Base-by-base conservation (phyloP, 306 rosid species). In the Calophaca sinica region DNA sequence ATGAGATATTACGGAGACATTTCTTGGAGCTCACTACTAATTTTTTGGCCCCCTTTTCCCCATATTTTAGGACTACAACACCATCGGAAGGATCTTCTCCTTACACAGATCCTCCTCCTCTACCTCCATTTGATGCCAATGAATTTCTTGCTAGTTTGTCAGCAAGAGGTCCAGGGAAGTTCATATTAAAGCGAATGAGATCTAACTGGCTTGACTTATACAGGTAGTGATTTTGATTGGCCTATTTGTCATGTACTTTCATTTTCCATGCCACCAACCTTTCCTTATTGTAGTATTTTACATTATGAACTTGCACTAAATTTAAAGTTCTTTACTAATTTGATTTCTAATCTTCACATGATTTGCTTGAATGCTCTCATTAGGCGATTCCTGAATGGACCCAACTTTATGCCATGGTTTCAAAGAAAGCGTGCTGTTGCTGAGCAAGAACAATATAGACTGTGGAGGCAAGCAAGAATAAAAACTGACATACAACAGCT, bases 31-130 rank as follows among this genome's bases (percentile, higher is more conserved):
- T 93, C 61, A 91, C 96, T 26, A 93, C 92, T 70, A 93, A 91
- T 60, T 89, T 93, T 80, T 83, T 91, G 96, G 98, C 98, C 0
- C 97, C 98, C 69, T 93, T 93, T 84, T 90, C 97, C 64, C 97
- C 97, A 46, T 93, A 88, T 81, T 93, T 93, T 75, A 82, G 89
- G 84, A 83, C 87, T 68, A 84, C 87, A 71, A 83, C 88, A 42
- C 98, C 93, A 9, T 77, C 80, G 10, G 97, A 86, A 88, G 96
- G 93, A 55, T 86, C 88, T 77, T 86, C 97, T 85, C 98, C 98
- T 2, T 93, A 74, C 72, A 73, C 79, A n/a, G 90, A 93, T 9
- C 92, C 96, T 54, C 89, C 97, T 58, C 75, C 90, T 68, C 89
- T 87, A 54, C 79, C 88, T 78, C 65, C 88, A 46, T 89, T 89